A percentile compares a stretch with the other conserved stretches of the same genome.
These are phyloP conservation scores for Mortierella sp. DNA, from an alignment of 371 early-diverging fungal species.

Conservation along the genomic window DNA sequence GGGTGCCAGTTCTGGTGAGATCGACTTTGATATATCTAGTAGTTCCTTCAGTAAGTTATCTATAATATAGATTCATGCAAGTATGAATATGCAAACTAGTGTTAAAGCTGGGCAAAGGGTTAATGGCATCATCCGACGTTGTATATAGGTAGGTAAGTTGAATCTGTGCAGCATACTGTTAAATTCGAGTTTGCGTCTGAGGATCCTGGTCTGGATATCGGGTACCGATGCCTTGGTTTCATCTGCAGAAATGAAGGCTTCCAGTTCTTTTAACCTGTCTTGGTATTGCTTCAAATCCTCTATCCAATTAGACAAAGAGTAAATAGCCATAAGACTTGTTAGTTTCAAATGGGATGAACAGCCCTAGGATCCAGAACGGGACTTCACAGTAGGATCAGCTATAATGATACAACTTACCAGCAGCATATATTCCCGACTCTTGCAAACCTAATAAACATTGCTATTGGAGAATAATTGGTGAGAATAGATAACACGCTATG, in stretches of 20 bases:
- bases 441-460: slow-evolving; percentile 78
- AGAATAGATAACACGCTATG: neutral
- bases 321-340: neutral
- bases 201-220: slow-evolving; percentile 65
- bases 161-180: slow-evolving; percentile 62
- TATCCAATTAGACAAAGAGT: neutral
- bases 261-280: slow-evolving; percentile 70
- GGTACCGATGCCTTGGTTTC: slow-evolving; percentile 54
- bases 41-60: slow-evolving; percentile 58
- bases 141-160: neutral
- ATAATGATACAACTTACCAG: slow-evolving; percentile 23
- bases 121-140: too few species aligned
- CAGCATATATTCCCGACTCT: slow-evolving; percentile 74
- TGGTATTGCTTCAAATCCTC: slow-evolving; percentile 73
- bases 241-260: slow-evolving; percentile 68
- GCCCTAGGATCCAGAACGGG: neutral
- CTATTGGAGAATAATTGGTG: slow-evolving; percentile 47
- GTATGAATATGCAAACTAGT: too few species aligned
- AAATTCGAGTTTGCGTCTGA: slow-evolving; percentile 66
- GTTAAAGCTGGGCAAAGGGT: too few species aligned
- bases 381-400: neutral
- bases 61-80: slow-evolving; percentile 23
- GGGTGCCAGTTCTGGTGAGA: slow-evolving; percentile 64
- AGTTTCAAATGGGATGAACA: slow-evolving; percentile 1
- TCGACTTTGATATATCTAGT: slow-evolving; percentile 36